Evolutionary conservation across 345 rosid species (phyloP).

Genomic region (Brassica juncea): DNA sequence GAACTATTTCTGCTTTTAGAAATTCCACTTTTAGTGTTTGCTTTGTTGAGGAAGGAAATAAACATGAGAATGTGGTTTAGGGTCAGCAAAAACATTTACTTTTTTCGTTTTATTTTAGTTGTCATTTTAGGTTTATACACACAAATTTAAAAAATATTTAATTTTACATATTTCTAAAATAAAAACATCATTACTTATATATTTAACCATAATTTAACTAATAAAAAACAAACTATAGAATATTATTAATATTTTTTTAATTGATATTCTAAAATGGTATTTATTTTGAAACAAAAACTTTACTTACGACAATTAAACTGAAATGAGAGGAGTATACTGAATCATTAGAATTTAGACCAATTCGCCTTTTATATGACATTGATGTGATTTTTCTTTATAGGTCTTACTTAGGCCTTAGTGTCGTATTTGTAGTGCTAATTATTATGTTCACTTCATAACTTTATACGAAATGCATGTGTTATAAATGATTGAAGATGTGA

Average conservation of each 20-base stretch:
- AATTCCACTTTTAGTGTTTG: constrained; percentile 23
- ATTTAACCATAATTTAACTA: too few relatives aligned
- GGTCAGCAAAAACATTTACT: neutral
- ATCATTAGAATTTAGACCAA: constrained; percentile 14
- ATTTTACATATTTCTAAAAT: too few relatives aligned
- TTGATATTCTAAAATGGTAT: too few relatives aligned
- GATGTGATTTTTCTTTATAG: neutral
- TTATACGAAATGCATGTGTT: constrained; percentile 30
- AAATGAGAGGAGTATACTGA: neutral
- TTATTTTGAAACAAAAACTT: too few relatives aligned
- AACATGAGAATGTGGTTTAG: constrained; percentile 40
- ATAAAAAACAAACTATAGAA: too few relatives aligned
- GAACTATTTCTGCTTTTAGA: constrained; percentile 36
- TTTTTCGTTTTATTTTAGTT: too few relatives aligned
- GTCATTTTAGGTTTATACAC: too few relatives aligned
- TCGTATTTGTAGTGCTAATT: neutral
- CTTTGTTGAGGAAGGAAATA: constrained; percentile 36
- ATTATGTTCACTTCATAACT: neutral
- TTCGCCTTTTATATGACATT: neutral
- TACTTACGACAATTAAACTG: too few relatives aligned
- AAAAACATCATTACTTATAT: too few relatives aligned
- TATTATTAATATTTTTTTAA: too few relatives aligned
- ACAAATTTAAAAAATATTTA: too few relatives aligned
- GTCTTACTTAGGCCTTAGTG: neutral
- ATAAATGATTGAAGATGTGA: constrained; percentile 37